Base-by-base conservation (phyloP, 225 moss, liverwort and hornwort species). In the Pseudoscleropodium purum region DNA sequence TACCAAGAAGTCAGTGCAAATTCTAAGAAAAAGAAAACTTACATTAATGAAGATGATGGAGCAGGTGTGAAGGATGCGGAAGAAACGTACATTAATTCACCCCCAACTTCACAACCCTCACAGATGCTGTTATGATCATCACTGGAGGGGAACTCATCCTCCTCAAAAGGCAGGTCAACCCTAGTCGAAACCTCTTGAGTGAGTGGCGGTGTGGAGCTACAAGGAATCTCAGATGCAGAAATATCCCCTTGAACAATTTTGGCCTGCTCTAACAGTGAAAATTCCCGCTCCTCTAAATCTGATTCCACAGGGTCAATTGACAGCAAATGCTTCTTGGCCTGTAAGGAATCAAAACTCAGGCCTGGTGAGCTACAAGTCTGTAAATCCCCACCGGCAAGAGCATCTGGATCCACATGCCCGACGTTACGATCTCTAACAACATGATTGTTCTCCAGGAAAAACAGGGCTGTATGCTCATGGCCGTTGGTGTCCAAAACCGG, bases 111-210 rank as follows among this genome's bases (percentile, higher is more conserved):
- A 91, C 98, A 99, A 76, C 87, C 91, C 81, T 96, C 94, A 93
- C 98, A 99, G 84, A 94, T 86, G 90, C 90, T 96, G 92, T 97
- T 95, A 92, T 99, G 95, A 86, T 93, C 91, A 94, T 99, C 98
- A 91, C 92, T 94, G 37, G 84, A 92, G 84, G 89, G 90, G 81
- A 88, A 89, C 82, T 95, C 95, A 45, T 90, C 91, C 77, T 94
- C 91, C 88, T 89, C 91, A 89, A 60, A 82, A 88, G 89, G 88
- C 54, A 84, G 79, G 83, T 88, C 90, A 89, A 83, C 80, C 77
- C 85, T 85, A 57, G 87, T 57, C 57, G 62, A 66, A 81, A 91
- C 83, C 84, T 91, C 89, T 70, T 81, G 84, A 89, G 90, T 62
- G 75, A 82, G 85, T 81, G 85, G 60, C 51, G 89, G 89, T 33